Evolutionary conservation across 768 basidiomycete genomes (phyloP).

Genomic region (Chalciporus sphaerocephalus): DNA sequence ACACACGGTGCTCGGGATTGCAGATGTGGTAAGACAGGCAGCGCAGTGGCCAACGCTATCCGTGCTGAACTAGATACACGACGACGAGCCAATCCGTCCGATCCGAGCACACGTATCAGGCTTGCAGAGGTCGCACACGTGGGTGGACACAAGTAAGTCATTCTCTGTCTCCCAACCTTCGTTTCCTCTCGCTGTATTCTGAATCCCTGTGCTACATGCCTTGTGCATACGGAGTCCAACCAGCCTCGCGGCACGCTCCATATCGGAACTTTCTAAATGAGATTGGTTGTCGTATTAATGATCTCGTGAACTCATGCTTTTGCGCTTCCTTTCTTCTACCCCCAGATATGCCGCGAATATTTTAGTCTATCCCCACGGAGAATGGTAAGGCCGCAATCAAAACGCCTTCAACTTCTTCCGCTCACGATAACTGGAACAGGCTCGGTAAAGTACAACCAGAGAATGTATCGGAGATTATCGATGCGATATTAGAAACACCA

Average conservation of each 20-base stretch:
- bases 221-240: no score
- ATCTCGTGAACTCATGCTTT: neutral
- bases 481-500: conserved; percentile 36
- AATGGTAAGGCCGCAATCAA: conserved; percentile 47
- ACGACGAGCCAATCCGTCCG: conserved; percentile 23
- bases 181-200: no score
- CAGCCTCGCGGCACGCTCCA: no score
- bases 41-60: conserved; percentile 51
- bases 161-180: neutral
- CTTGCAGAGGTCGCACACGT: conserved; percentile 74
- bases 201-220: no score
- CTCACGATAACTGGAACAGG: conserved; percentile 37
- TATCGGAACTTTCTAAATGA: neutral
- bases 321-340: conserved; percentile 1
- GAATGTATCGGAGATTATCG: conserved; percentile 53
- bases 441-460: conserved; percentile 55
- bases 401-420: neutral
- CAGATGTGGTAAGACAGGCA: conserved; percentile 67
- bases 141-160: conserved; percentile 77
- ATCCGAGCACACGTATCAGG: conserved; percentile 34
- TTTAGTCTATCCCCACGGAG: conserved; percentile 64
- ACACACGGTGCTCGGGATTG: conserved; percentile 79
- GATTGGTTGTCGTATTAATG: no score
- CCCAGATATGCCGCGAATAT: conserved; percentile 65
- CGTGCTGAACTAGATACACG: conserved; percentile 46